Conservation (phyloP, 2,329 filamentous ascomycete species). For the Capronia americana region DNA sequence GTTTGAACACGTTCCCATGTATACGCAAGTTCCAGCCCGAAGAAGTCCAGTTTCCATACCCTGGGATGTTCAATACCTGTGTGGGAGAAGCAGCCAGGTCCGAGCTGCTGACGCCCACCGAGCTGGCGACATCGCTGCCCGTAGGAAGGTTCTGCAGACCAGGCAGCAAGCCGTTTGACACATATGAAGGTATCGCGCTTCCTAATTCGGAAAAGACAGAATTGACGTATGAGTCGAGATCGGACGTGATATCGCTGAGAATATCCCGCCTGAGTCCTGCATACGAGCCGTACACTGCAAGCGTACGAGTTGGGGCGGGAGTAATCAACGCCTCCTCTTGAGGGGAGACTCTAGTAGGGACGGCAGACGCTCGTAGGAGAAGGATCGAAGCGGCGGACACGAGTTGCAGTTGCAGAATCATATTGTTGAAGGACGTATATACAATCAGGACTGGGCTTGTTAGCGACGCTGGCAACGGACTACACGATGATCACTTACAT, state of each 20-base stretch:
- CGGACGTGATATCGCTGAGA: slow-evolving; percentile 57
- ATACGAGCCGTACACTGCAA: slow-evolving; percentile 51
- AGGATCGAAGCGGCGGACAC: slow-evolving; percentile 8
- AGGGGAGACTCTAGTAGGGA: slow-evolving; percentile 25
- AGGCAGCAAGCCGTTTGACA: slow-evolving; percentile 69
- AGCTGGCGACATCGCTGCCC: slow-evolving; percentile 65
- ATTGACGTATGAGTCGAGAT: slow-evolving; percentile 43
- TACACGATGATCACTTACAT: background rate
- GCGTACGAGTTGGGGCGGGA: slow-evolving; percentile 49
- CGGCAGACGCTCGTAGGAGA: slow-evolving; percentile 16
- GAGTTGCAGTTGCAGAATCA: slow-evolving; percentile 10
- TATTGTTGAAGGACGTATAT: background rate
- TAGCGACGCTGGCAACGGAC: background rate
- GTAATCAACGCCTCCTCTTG: slow-evolving; percentile 50
- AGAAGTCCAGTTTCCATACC: slow-evolving; percentile 79
- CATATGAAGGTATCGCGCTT: slow-evolving; percentile 64
- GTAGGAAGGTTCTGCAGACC: slow-evolving; percentile 72
- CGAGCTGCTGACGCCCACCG: slow-evolving; percentile 64
- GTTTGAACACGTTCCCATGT: slow-evolving; percentile 82
- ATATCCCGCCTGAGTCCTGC: slow-evolving; percentile 55
- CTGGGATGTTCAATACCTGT: slow-evolving; percentile 72
- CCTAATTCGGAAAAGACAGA: slow-evolving; percentile 57
- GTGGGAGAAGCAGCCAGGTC: slow-evolving; percentile 70
- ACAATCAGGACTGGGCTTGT: background rate
- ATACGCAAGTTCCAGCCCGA: slow-evolving; percentile 77